Evolutionary conservation across 768 basidiomycete genomes (phyloP).

Genomic region (Dentipellis fragilis): DNA sequence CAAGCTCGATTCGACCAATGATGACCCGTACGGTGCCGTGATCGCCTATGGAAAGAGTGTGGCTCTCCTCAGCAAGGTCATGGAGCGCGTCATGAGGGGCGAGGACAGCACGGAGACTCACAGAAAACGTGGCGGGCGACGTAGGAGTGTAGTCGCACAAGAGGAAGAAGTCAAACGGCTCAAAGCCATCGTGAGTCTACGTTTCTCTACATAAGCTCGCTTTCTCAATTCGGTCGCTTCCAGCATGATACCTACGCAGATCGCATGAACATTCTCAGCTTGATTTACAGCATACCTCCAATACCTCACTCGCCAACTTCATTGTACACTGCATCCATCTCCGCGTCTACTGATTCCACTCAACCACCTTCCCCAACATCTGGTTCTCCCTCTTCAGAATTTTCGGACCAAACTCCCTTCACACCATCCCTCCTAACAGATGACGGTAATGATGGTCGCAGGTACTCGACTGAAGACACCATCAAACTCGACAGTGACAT

Average conservation of each 20-base stretch:
- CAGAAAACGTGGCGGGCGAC: conserved; percentile 47
- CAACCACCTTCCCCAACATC: conserved; percentile 40
- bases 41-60: conserved; percentile 83
- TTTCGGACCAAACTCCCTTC: conserved; percentile 29
- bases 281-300: conserved; percentile 81
- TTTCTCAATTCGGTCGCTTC: conserved; percentile 2
- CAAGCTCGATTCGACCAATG: conserved; percentile 76
- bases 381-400: conserved; percentile 41
- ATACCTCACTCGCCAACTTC: conserved; percentile 56
- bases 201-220: background rate
- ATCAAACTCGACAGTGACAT: conserved; percentile 14
- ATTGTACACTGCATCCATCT: conserved; percentile 33
- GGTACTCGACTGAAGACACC: conserved; percentile 13
- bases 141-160: conserved; percentile 78
- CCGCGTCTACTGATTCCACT: conserved; percentile 40
- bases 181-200: conserved; percentile 73
- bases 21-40: conserved; percentile 85
- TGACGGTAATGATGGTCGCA: conserved; percentile 9
- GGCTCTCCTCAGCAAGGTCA: conserved; percentile 79
- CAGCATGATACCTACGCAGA: conserved; percentile 95
- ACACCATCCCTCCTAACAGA: conserved; percentile 19
- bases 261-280: conserved; percentile 84
- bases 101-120: conserved; percentile 68
- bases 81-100: conserved; percentile 81
- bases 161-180: conserved; percentile 83